Base-by-base conservation (phyloP, 805 yeast species). In the Metschnikowia reukaufii region DNA sequence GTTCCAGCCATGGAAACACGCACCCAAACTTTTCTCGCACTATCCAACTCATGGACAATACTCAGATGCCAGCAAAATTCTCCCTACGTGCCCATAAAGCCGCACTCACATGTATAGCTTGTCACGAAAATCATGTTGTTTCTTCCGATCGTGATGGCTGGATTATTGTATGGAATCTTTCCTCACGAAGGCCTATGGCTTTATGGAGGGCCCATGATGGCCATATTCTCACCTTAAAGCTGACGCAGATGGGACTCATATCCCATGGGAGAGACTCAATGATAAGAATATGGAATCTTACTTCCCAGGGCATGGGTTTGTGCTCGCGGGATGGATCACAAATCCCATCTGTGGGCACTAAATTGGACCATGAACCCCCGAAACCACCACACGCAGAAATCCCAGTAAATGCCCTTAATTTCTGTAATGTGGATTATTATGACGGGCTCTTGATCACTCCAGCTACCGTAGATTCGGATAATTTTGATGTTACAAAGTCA, bases 321-420 rank as follows among this genome's bases (percentile, higher is more conserved):
- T 48, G 50, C 23, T 43, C 52, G n/a, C 18, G 31, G 5, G 38
- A 42, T 30, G 39, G 39, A 8, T 36, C 54, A 4, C 19, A 30
- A 15, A 35, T 50, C 21, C 20, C 31, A 10, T 7, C 32, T 20
- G 33, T 17, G 7, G 40, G 32, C 7, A 18, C 10, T n/a, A 2
- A 29, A 9, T 16, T 17, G 20, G 36, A 8, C 10, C 16, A 16
- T 15, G 41, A 39, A 12, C 42, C 30, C n/a, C 41, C 48, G 37
- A 19, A 41, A 6, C 64, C 65, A 6, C 57, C 64, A 54, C 52
- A 64, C 27, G 61, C 68, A 1, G 73, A 77, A 15, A 70, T 85
- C 53, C 90, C 90, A 5, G 85, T 86, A 36, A 88, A 88, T 61
- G 72, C 88, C 4, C 66, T 88, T 52, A 88, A 86, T 56, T 88